Conservation (phyloP, 495 filamentous ascomycete genomes). For the Rusavskia elegans region DNA sequence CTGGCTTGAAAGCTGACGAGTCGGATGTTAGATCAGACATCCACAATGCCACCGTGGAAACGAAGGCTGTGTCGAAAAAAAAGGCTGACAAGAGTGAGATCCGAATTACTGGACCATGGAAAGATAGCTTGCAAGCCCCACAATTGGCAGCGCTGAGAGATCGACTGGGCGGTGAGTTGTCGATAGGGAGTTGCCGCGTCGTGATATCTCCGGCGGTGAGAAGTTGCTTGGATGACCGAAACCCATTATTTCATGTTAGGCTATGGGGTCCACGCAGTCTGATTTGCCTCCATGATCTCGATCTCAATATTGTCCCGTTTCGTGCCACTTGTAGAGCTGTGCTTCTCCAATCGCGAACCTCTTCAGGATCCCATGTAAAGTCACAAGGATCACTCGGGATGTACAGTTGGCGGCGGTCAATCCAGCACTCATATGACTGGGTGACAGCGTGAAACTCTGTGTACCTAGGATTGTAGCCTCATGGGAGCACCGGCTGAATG, state of each 20-base stretch:
- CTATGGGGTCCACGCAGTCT: background rate
- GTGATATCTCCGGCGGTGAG: background rate
- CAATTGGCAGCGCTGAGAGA: background rate
- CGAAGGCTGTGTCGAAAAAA: background rate
- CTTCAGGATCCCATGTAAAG: background rate
- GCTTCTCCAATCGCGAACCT: background rate
- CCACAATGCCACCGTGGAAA: background rate
- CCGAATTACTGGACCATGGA: background rate
- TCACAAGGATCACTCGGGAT: background rate
- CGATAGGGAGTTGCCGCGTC: background rate
- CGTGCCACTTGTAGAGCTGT: background rate
- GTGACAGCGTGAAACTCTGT: background rate
- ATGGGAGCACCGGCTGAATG: background rate
- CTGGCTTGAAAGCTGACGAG: slow-evolving; percentile 1
- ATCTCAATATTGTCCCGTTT: background rate
- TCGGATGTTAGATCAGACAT: slow-evolving; percentile 2
- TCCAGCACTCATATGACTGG: background rate
- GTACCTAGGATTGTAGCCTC: background rate
- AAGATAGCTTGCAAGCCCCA: background rate
- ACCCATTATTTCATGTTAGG: background rate
- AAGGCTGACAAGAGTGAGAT: slow-evolving; percentile 1
- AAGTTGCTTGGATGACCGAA: no score
- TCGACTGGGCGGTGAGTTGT: background rate
- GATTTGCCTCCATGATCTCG: background rate
- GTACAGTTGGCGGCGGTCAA: background rate